These are phyloP conservation scores for Ophiocordyceps polyrhachis-furcata DNA, from an alignment of 2,329 filamentous ascomycete species.

Conservation along the genomic window DNA sequence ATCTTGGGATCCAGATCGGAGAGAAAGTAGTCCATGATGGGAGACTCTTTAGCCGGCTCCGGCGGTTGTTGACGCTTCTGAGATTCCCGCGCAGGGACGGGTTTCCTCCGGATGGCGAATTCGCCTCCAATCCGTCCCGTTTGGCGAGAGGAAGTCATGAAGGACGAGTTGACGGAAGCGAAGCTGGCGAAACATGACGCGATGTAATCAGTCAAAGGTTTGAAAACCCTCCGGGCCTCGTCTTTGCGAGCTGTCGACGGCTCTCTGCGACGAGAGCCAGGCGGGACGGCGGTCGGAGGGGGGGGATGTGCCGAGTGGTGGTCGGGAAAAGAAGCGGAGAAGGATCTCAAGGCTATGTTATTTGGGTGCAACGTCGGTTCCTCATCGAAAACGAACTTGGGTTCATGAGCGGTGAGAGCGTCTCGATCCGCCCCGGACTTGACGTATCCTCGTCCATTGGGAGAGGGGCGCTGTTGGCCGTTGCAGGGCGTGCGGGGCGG, in stretches of 20 bases:
- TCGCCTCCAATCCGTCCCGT: slow-evolving; percentile 7
- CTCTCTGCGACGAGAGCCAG: slow-evolving; percentile 5
- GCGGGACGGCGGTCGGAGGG: slow-evolving; percentile 3
- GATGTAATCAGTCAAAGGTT: slow-evolving; percentile 61
- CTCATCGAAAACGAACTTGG: slow-evolving; percentile 17
- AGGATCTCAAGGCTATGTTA: slow-evolving; percentile 13
- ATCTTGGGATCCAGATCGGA: slow-evolving; percentile 55
- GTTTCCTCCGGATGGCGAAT: slow-evolving; percentile 9
- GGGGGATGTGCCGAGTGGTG: slow-evolving; percentile 10
- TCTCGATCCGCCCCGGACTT: not conserved
- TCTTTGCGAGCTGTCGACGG: slow-evolving; percentile 5
- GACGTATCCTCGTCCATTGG: slow-evolving; percentile 1
- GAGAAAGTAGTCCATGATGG: slow-evolving; percentile 6
- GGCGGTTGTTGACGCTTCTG: slow-evolving; percentile 10
- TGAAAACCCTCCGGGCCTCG: slow-evolving; percentile 47
- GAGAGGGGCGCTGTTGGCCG: slow-evolving; percentile 2
- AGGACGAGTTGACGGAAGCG: slow-evolving; percentile 60
- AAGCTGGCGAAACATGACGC: slow-evolving; percentile 47
- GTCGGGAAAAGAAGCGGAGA: slow-evolving; percentile 27
- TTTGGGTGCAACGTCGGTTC: slow-evolving; percentile 15
- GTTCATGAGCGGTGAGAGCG: not conserved
- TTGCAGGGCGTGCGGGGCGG: slow-evolving; percentile 1
- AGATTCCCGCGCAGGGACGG: slow-evolving; percentile 5
- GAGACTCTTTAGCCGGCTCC: slow-evolving; percentile 6
- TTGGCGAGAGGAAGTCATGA: slow-evolving; percentile 31